These are phyloP conservation scores for Penicillium digitatum DNA, from an alignment of 2,329 filamentous ascomycete genomes.

Conservation along the genomic window DNA sequence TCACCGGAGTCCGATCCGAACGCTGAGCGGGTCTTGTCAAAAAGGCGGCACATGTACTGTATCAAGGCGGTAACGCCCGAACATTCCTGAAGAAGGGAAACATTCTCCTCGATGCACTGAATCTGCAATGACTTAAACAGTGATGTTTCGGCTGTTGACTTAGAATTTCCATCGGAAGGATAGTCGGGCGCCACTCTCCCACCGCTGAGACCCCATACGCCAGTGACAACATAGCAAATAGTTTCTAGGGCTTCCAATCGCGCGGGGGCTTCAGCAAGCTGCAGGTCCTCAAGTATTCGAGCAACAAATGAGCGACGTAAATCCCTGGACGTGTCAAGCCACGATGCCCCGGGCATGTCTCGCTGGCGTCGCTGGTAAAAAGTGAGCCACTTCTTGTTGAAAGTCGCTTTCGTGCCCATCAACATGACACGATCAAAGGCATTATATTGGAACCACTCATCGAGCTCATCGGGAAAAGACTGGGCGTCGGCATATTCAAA, in stretches of 20 bases:
- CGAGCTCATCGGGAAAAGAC: conserved; percentile 78
- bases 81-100: conserved; percentile 37
- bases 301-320: conserved; percentile 43
- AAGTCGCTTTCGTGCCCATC: conserved; percentile 68
- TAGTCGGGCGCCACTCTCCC: conserved; percentile 40
- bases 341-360: conserved; percentile 50
- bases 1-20: conserved; percentile 24
- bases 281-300: conserved; percentile 36
- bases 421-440: conserved; percentile 79
- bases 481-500: conserved; percentile 75
- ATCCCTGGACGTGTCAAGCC: conserved; percentile 62
- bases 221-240: conserved; percentile 57
- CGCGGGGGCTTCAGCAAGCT: conserved; percentile 37
- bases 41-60: conserved; percentile 36
- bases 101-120: conserved; percentile 45
- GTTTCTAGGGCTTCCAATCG: conserved; percentile 47
- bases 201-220: conserved; percentile 67
- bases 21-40: conserved; percentile 36
- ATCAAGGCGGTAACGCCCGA: conserved; percentile 37
- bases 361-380: conserved; percentile 40
- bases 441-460: conserved; percentile 96
- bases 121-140: conserved; percentile 49
- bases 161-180: conserved; percentile 30
- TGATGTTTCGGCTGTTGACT: conserved; percentile 40
- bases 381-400: conserved; percentile 69